Evolutionary conservation across 768 basidiomycete species (phyloP).

Genomic region (Rhodocollybia butyracea): DNA sequence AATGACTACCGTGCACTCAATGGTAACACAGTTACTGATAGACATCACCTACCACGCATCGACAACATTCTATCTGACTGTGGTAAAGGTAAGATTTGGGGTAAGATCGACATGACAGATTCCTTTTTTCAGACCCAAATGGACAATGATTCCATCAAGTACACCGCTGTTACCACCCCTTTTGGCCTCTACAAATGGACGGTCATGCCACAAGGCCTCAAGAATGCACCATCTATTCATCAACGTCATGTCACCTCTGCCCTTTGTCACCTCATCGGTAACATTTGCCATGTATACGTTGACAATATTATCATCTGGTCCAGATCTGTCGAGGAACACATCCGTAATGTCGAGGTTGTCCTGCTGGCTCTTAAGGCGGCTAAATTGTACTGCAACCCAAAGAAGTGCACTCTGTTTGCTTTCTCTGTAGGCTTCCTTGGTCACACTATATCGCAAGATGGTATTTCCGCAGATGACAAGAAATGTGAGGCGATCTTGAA

Average conservation of each 20-base stretch:
- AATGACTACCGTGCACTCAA: slow-evolving; percentile 26
- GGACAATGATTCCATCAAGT: neutral
- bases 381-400: slow-evolving; percentile 17
- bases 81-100: slow-evolving; percentile 32
- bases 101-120: slow-evolving; percentile 36
- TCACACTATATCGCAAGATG: slow-evolving; percentile 17
- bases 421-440: slow-evolving; percentile 16
- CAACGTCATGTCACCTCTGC: slow-evolving; percentile 22
- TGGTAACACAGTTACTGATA: slow-evolving; percentile 18
- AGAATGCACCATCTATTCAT: slow-evolving; percentile 25
- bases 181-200: slow-evolving; percentile 12
- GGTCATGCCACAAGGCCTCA: slow-evolving; percentile 19
- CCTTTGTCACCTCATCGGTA: slow-evolving; percentile 24
- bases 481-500: slow-evolving; percentile 19
- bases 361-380: slow-evolving; percentile 6
- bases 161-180: neutral
- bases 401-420: slow-evolving; percentile 17
- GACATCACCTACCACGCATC: slow-evolving; percentile 21
- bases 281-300: slow-evolving; percentile 32
- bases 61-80: slow-evolving; percentile 30
- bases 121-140: slow-evolving; percentile 28
- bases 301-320: slow-evolving; percentile 31
- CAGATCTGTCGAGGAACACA: slow-evolving; percentile 18
- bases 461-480: slow-evolving; percentile 16
- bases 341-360: slow-evolving; percentile 10